Conservation (phyloP, 148 eudicot species). For the Heliosperma pusillum region DNA sequence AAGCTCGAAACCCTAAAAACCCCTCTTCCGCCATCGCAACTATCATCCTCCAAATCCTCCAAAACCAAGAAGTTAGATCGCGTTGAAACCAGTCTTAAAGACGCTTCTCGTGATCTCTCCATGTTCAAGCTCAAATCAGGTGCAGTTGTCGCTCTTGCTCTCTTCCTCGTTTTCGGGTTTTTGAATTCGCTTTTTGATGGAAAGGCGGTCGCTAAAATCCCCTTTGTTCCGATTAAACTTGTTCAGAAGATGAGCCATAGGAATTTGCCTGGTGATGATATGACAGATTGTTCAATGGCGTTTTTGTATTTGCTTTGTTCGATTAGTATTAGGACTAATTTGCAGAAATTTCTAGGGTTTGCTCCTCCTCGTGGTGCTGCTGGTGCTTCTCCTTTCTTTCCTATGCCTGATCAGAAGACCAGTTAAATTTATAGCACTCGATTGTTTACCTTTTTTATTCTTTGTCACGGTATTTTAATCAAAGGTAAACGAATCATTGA, state of each 20-base stretch:
- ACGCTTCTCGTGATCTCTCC: conserved; percentile 83
- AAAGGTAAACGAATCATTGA: neutral
- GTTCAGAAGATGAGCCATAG: conserved; percentile 97
- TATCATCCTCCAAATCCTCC: conserved; percentile 32
- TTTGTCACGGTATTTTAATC: neutral
- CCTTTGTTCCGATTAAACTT: conserved; percentile 69
- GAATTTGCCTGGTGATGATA: conserved; percentile 73
- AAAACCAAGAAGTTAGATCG: conserved; percentile 83
- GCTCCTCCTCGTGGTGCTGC: conserved; percentile 91
- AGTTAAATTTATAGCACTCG: too few relatives aligned
- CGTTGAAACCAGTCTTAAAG: conserved; percentile 76
- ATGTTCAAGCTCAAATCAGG: conserved; percentile 95
- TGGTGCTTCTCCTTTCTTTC: conserved; percentile 63
- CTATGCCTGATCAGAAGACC: conserved; percentile 88
- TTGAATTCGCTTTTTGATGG: conserved; percentile 81
- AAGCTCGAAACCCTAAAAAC: conserved; percentile 89
- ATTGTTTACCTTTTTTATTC: neutral
- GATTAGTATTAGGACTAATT: conserved; percentile 84
- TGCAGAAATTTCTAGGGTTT: conserved; percentile 94
- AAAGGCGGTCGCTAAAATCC: conserved; percentile 73
- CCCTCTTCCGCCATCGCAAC: conserved; percentile 9
- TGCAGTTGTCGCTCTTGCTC: conserved; percentile 76
- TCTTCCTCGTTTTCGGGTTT: conserved; percentile 80
- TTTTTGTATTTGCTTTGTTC: conserved; percentile 89
- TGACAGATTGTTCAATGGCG: conserved; percentile 99